These are phyloP conservation scores for Coemansia sp. DNA, from an alignment of 192 early-diverging fungal genomes.

Conservation along the genomic window DNA sequence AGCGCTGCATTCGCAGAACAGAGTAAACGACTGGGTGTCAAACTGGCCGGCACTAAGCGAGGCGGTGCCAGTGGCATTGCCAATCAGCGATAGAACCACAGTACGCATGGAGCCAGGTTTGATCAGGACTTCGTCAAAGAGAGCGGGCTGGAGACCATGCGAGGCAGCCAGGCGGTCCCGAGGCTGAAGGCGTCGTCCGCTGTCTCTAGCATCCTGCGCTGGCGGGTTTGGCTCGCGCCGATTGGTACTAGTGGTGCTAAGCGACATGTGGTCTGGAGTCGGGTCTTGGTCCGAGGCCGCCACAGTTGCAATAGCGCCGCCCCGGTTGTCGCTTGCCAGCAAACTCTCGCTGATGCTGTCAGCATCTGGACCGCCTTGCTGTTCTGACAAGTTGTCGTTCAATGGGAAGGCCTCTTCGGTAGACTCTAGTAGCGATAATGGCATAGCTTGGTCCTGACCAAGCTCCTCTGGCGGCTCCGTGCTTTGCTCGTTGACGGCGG, in stretches of 20 bases:
- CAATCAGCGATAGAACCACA: conserved; percentile 75
- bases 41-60: conserved; percentile 72
- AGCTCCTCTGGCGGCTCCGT: not conserved
- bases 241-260: not conserved
- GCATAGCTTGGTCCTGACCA: not conserved
- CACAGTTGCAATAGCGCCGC: not conserved
- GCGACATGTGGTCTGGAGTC: not conserved
- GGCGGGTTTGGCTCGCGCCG: not conserved
- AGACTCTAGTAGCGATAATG: not conserved
- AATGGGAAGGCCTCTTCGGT: not conserved
- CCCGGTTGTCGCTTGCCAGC: not conserved
- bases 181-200: conserved; percentile 7
- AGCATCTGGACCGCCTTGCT: not conserved
- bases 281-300: conserved; percentile 3
- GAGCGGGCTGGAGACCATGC: conserved; percentile 26
- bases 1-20: conserved; percentile 64
- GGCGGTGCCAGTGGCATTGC: conserved; percentile 22
- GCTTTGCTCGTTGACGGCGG: not conserved
- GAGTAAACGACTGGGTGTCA: conserved; percentile 66
- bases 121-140: conserved; percentile 79
- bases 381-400: not conserved
- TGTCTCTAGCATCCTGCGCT: not conserved
- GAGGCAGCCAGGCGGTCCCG: conserved; percentile 2
- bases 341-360: conserved; percentile 5
- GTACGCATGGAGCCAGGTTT: conserved; percentile 81